phyloP scores from a whole-genome alignment of 768 basidiomycete genomes.

The Auriscalpium vulgare region DNA sequence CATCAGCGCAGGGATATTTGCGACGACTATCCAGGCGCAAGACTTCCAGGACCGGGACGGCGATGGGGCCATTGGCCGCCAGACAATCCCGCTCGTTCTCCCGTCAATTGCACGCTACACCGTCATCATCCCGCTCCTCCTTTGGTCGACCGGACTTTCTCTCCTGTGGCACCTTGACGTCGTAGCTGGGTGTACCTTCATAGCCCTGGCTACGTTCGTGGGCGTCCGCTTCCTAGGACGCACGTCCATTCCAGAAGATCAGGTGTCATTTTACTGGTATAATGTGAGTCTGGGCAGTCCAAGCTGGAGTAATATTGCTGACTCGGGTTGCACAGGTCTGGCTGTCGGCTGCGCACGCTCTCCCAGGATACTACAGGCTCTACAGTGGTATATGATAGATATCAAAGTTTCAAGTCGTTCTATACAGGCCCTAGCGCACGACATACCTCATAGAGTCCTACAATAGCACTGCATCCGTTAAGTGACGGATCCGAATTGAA shows the following conservation, averaged over 20 bases:
- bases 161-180: constrained; percentile 28
- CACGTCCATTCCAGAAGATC: constrained; percentile 9
- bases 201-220: constrained; percentile 25
- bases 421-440: no score
- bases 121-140: constrained; percentile 25
- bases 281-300: constrained; percentile 1
- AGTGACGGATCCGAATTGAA: no score
- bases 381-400: not conserved
- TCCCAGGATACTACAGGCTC: constrained; percentile 13
- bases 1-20: constrained; percentile 30
- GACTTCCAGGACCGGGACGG: constrained; percentile 42
- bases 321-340: constrained; percentile 3
- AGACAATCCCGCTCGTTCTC: constrained; percentile 37
- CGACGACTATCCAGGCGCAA: constrained; percentile 41
- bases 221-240: constrained; percentile 14
- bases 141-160: constrained; percentile 31
- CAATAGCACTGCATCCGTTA: no score
- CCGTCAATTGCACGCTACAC: constrained; percentile 26
- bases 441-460: no score
- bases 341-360: constrained; percentile 9
- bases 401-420: no score
- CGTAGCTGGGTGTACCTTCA: constrained; percentile 20
- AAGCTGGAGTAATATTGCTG: not conserved
- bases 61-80: constrained; percentile 30
- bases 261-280: constrained; percentile 17